A percentile compares a stretch with the other conserved stretches of the same genome.
Conservation (phyloP, 1,139 yeast genomes). For the Keqinozyma sinolaborantium region DNA sequence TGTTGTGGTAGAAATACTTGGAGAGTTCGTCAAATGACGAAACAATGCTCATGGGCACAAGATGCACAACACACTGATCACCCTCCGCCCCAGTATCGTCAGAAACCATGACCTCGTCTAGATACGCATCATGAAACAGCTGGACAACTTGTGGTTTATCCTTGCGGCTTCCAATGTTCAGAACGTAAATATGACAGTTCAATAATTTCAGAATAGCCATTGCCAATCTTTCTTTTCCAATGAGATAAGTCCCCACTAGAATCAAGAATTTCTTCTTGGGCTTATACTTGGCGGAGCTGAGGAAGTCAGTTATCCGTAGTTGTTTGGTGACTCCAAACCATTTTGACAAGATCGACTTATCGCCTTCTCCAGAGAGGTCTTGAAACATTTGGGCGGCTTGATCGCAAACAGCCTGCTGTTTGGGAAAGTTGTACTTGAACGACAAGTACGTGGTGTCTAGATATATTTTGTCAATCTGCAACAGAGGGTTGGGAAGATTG, state of each 20-base stretch:
- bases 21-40: slow-evolving; percentile 34
- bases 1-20: slow-evolving; percentile 49
- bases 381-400: slow-evolving; percentile 54
- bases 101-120: slow-evolving; percentile 26
- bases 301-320: slow-evolving; percentile 45
- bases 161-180: slow-evolving; percentile 50
- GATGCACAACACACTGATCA: slow-evolving; percentile 57
- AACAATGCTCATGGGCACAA: slow-evolving; percentile 59
- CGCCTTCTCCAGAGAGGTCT: slow-evolving; percentile 23
- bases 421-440: slow-evolving; percentile 72
- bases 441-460: slow-evolving; percentile 87
- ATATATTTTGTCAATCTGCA: slow-evolving; percentile 51
- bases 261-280: slow-evolving; percentile 48
- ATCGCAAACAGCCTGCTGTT: slow-evolving; percentile 65
- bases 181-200: slow-evolving; percentile 44
- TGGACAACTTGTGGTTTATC: slow-evolving; percentile 41
- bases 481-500: slow-evolving; percentile 16
- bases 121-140: slow-evolving; percentile 29
- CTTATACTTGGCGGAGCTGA: slow-evolving; percentile 4
- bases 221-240: slow-evolving; percentile 88
- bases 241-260: slow-evolving; percentile 84
- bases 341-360: slow-evolving; percentile 23
- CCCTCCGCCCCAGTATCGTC: slow-evolving; percentile 35
- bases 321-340: slow-evolving; percentile 40
- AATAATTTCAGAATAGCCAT: slow-evolving; percentile 59